Conservation (phyloP, 78 protist genomes). For the Goniomonas avonlea region DNA sequence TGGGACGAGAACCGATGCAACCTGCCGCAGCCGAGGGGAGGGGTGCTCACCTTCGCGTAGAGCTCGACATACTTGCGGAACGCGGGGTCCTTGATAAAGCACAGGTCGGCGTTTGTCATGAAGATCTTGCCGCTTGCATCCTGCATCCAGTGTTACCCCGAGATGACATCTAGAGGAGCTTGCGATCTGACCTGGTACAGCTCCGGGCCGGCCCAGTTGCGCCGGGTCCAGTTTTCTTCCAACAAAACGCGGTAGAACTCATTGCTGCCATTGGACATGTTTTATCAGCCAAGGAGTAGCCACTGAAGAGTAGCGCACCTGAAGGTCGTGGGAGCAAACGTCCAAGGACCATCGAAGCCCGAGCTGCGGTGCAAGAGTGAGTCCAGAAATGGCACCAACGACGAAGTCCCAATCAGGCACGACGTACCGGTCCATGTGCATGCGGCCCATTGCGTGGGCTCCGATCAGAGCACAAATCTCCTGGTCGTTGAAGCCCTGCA, state of each 20-base stretch:
- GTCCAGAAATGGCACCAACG: neutral
- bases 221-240: constrained; percentile 2
- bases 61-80: constrained; percentile 35
- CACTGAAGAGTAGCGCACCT: neutral
- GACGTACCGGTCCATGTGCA: constrained; percentile 38
- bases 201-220: constrained; percentile 10
- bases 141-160: too few species aligned
- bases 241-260: too few species aligned
- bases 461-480: constrained; percentile 29
- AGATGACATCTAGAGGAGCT: neutral
- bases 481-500: constrained; percentile 58
- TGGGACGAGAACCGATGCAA: too few species aligned
- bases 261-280: too few species aligned
- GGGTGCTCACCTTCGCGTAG: constrained; percentile 49
- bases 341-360: constrained; percentile 9
- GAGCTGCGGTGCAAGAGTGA: neutral
- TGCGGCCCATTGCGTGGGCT: constrained; percentile 63
- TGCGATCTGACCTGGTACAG: constrained; percentile 42
- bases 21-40: too few species aligned
- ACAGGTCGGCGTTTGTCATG: constrained; percentile 65
- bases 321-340: constrained; percentile 15
- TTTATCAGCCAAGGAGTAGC: neutral
- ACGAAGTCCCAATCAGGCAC: neutral
- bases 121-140: constrained; percentile 39
- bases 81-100: constrained; percentile 38